Conservation (phyloP, 179 eudicot genomes). For the Corrigiola litoralis region DNA sequence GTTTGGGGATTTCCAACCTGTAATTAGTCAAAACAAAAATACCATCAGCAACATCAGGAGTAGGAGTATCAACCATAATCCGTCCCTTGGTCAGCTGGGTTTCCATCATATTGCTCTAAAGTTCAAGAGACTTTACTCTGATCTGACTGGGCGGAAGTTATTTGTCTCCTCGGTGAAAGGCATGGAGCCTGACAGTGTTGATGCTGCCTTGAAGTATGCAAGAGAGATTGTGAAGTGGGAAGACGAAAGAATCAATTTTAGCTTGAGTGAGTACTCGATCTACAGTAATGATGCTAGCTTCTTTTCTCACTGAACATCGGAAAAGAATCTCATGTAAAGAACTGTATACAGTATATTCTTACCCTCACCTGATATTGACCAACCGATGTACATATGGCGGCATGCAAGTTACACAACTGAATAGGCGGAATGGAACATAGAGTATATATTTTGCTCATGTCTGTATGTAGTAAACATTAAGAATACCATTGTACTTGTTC, state of each 20-base stretch:
- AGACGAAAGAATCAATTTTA: constrained; percentile 62
- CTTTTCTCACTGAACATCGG: constrained; percentile 21
- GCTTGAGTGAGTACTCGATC: constrained; percentile 59
- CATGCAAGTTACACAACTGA: constrained; percentile 2
- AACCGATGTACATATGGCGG: constrained; percentile 26
- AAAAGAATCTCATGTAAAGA: constrained; percentile 13
- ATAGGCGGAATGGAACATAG: constrained; percentile 23
- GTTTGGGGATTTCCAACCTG: constrained; percentile 88
- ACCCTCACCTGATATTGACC: constrained; percentile 17
- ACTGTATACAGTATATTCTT: constrained; percentile 14
- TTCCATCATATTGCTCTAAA: constrained; percentile 79
- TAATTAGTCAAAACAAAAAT: constrained; percentile 59
- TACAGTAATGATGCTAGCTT: constrained; percentile 76
- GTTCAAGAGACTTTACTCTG: constrained; percentile 77
- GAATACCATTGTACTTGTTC: not conserved
- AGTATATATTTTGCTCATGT: constrained; percentile 13
- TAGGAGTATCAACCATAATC: constrained; percentile 47
- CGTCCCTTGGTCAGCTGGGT: constrained; percentile 77
- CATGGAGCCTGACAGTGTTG: constrained; percentile 73
- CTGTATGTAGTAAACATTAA: not conserved
- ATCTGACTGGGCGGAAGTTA: constrained; percentile 68
- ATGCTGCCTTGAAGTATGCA: constrained; percentile 69
- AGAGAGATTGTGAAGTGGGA: constrained; percentile 93
- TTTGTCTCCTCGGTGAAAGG: constrained; percentile 75
- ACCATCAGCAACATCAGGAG: constrained; percentile 41